These are phyloP conservation scores for Coffea eugenioides DNA, from an alignment of 257 asterid genomes.

Conservation along the genomic window DNA sequence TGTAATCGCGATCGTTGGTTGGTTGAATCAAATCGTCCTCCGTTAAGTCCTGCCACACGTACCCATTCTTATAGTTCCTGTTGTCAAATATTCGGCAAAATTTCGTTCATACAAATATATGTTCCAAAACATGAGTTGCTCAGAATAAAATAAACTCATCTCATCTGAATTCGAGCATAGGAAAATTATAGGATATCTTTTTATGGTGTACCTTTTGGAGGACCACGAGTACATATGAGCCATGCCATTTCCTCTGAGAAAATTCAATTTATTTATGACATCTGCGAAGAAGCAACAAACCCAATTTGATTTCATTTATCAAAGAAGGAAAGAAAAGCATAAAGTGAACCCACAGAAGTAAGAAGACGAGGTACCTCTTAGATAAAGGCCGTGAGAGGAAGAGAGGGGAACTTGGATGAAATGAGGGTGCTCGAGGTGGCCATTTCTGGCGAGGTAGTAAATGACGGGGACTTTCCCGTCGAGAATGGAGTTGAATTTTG, in stretches of 20 bases:
- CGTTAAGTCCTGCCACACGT: slow-evolving; percentile 45
- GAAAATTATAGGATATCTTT: too few species aligned
- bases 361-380: slow-evolving; percentile 25
- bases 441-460: slow-evolving; percentile 41
- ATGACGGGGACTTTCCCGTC: slow-evolving; percentile 29
- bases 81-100: background rate
- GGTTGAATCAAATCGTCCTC: slow-evolving; percentile 40
- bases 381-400: slow-evolving; percentile 35
- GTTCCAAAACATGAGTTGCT: too few species aligned
- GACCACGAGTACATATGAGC: slow-evolving; percentile 44
- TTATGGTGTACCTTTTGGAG: slow-evolving; percentile 29
- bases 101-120: background rate
- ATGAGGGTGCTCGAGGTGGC: slow-evolving; percentile 46
- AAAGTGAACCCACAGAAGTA: background rate
- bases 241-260: slow-evolving; percentile 43
- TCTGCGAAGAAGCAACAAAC: slow-evolving; percentile 9
- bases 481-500: background rate
- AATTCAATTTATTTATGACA: slow-evolving; percentile 36
- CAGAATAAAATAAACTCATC: background rate
- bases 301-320: background rate
- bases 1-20: slow-evolving; percentile 33
- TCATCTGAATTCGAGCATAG: too few species aligned
- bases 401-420: slow-evolving; percentile 35
- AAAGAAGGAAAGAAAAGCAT: background rate
- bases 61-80: slow-evolving; percentile 45